Base-by-base conservation (phyloP, 768 basidiomycete genomes). In the Mycena metata region DNA sequence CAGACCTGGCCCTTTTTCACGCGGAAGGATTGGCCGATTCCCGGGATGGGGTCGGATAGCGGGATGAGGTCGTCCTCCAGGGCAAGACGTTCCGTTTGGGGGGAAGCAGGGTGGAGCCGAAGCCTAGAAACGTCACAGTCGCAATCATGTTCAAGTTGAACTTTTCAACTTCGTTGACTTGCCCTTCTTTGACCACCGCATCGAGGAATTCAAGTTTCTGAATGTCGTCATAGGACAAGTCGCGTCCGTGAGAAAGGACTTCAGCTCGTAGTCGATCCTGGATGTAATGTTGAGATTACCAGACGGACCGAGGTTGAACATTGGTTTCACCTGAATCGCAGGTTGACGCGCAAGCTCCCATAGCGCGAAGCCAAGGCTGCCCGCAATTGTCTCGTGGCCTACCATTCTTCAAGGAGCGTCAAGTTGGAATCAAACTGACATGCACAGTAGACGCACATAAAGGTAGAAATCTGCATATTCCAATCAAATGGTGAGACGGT, bases 301-400 rank as follows among this genome's bases (percentile, higher is more conserved):
- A 3, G 33, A 19, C 26, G 35, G 41, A n/a, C n/a, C n/a, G n/a
- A 33, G 19, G 19, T 24, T 16, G 24, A 17, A 30, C 13, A 21
- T 10, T 17, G 24, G 39, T 15, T 50, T 42, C 15, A 76, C 73
- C 61, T 78, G 84, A 46, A 79, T 66, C 11, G 77, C 78, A 1
- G 79, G 80, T 51, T 82, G 66, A 26, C 76, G 75, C 10, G 84
- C 82, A 17, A 85, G 76, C 68, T 81, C 78, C 61, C 78, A 78
- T 10, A 86, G 70, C 5, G 81, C 79, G 73, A 81, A 83, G 47
- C 67, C 72, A 41, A 83, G 61, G 52, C 80, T 76, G 56, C 74
- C 76, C 5, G 81, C 76, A 16, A 82, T 83, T 4, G 84, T 84
- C 69, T 85, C 83, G 73, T 83, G 81, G 39, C 83, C 83, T 23